Base-by-base conservation (phyloP, 2,329 filamentous ascomycete genomes). In the Diaporthe australafricana region DNA sequence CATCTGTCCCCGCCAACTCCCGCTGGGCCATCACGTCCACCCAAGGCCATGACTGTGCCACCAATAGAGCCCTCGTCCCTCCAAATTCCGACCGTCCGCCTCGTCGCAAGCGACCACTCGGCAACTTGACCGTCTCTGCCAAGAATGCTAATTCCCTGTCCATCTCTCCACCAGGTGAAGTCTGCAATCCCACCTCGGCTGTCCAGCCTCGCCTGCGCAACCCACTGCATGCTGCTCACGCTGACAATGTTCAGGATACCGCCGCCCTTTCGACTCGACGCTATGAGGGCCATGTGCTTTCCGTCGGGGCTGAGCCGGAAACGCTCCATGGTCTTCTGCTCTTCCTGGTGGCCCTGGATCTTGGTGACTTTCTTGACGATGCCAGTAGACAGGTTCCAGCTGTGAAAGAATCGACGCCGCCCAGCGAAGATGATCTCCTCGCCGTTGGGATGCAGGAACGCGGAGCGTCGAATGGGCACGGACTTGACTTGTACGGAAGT, bases 271-370 rank as follows among this genome's bases (percentile, higher is more conserved):
- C 90, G 91, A 3, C 91, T 90, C 1, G 93, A 92, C 20, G 94
- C 94, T 20, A 94, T 87, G 5, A 99, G 84, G 14, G 92, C 96
- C 86, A 99, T 92, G 82, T 95, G 95, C 57, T 90, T 89, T 1
- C 96, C 96, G 78, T 94, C 94, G 0, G 96, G 95, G 56, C 94
- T 97, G 32, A 97, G 84, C 77, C 93, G 93, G 87, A 99, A 97
- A 38, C 88, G 87, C 81, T 98, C 96, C 94, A 98, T 98, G 50
- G 90, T 93, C 77, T 91, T 93, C 81, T 98, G 95, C 81, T 97
- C 94, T 70, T 93, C 88, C 75, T 91, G 87, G 76, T 95, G 92
- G 74, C 95, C 90, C 79, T 93, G 89, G 72, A 96, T 85, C 79
- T 93, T 87, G 76, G 90, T 91, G 55, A 97, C 89, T 83, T 97